Conservation (phyloP, 495 filamentous ascomycete species). For the Penicillium paradoxum region DNA sequence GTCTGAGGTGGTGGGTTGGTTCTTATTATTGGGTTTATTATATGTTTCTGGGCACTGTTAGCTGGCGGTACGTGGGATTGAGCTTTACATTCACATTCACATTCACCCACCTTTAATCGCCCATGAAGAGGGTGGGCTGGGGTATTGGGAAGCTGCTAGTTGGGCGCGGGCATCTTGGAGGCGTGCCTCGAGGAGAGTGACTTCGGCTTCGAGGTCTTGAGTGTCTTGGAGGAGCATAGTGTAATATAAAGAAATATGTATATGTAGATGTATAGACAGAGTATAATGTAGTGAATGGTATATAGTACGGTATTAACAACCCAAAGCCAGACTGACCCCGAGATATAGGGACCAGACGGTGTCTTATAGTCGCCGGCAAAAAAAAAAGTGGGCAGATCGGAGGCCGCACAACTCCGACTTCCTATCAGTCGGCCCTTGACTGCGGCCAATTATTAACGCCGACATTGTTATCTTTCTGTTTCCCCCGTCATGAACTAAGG, state of each 20-base stretch:
- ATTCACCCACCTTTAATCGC: slow-evolving; percentile 1
- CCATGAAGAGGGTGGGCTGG: slow-evolving; percentile 21
- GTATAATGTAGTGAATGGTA: slow-evolving; percentile 1
- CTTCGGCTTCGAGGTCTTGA: slow-evolving; percentile 15
- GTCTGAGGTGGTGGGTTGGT: slow-evolving; percentile 11
- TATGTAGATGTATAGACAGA: background rate
- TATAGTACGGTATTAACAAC: background rate
- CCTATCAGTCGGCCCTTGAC: slow-evolving; percentile 21
- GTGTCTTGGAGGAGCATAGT: slow-evolving; percentile 11
- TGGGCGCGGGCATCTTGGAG: slow-evolving; percentile 22
- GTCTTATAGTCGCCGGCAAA: background rate
- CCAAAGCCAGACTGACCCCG: slow-evolving; percentile 2
- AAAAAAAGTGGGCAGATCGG: slow-evolving; percentile 13
- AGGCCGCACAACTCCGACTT: slow-evolving; percentile 11
- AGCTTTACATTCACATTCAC: too few species aligned
- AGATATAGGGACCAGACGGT: too few species aligned
- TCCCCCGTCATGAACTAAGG: slow-evolving; percentile 1
- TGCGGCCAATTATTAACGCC: background rate
- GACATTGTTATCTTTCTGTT: background rate
- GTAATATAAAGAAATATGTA: background rate
- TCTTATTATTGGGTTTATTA: slow-evolving; percentile 10
- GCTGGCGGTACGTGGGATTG: background rate
- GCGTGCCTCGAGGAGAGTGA: slow-evolving; percentile 22
- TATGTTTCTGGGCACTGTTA: background rate
- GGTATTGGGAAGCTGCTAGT: slow-evolving; percentile 16